Percentiles rank a stretch among this genome's conserved stretches.
These are phyloP conservation scores for Talaromyces borbonicus DNA, from an alignment of 495 filamentous ascomycete species.

Conservation along the genomic window DNA sequence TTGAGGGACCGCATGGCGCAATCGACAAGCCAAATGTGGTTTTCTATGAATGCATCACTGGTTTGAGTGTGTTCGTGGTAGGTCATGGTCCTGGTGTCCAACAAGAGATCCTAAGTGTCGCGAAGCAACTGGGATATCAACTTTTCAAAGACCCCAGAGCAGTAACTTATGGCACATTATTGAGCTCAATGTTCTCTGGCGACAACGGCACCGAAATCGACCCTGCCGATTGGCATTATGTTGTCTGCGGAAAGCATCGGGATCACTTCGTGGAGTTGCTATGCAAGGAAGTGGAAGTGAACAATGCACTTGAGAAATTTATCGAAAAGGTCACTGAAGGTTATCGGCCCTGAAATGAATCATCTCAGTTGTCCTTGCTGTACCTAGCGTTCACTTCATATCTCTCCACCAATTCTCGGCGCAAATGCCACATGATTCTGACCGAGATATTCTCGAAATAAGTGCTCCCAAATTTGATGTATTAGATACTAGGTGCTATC, in stretches of 20 bases:
- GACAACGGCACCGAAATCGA: not conserved
- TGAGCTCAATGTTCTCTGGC: not conserved
- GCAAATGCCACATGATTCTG: too few species aligned
- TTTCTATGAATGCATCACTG: not conserved
- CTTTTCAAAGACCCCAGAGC: not conserved
- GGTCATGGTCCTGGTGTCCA: not conserved
- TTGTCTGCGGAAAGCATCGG: not conserved
- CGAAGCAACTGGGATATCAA: not conserved
- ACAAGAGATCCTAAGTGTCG: not conserved
- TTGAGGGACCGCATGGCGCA: not conserved
- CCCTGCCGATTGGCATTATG: not conserved
- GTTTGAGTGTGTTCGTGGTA: not conserved
- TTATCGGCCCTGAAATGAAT: too few species aligned
- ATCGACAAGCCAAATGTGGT: conserved; percentile 2
- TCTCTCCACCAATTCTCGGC: too few species aligned
- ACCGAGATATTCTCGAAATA: too few species aligned
- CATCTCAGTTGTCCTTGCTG: too few species aligned
- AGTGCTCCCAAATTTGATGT: too few species aligned
- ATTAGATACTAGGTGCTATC: too few species aligned
- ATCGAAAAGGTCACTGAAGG: not conserved
- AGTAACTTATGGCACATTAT: not conserved
- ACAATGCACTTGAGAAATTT: not conserved
- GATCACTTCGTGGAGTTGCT: not conserved
- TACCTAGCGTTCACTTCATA: too few species aligned
- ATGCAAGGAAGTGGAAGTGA: not conserved